These are phyloP conservation scores for Fusarium nematophilum DNA, from an alignment of 2,329 filamentous ascomycete genomes.

Conservation along the genomic window DNA sequence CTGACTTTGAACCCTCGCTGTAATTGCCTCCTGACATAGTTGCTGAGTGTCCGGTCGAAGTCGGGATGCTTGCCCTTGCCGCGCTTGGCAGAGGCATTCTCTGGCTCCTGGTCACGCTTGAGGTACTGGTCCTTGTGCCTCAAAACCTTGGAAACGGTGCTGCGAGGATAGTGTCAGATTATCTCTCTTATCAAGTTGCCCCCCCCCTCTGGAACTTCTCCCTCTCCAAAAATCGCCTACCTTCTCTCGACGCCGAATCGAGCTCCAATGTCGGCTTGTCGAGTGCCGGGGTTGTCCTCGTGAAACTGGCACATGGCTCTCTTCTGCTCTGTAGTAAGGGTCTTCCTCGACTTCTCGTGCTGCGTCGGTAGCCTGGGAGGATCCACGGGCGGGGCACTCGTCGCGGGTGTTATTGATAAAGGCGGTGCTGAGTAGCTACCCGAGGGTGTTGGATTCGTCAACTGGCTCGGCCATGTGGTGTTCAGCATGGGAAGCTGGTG, in stretches of 20 bases:
- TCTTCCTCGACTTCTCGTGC: slow-evolving; percentile 79
- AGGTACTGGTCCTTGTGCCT: slow-evolving; percentile 96
- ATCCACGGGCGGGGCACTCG: slow-evolving; percentile 59
- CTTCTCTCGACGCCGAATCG: slow-evolving; percentile 98
- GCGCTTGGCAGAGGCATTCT: slow-evolving; percentile 76
- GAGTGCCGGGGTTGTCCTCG: slow-evolving; percentile 87
- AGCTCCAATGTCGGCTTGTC: slow-evolving; percentile 96
- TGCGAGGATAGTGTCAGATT: slow-evolving; percentile 54
- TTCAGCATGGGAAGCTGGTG: slow-evolving; percentile 76
- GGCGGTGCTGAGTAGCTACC: slow-evolving; percentile 69
- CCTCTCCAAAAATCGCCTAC: slow-evolving; percentile 62
- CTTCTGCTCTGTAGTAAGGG: slow-evolving; percentile 90
- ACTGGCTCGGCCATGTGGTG: slow-evolving; percentile 83
- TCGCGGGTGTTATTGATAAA: slow-evolving; percentile 67
- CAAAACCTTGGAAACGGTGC: slow-evolving; percentile 98
- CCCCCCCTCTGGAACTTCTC: not conserved
- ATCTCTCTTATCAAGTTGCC: slow-evolving; percentile 45
- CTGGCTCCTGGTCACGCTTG: slow-evolving; percentile 80
- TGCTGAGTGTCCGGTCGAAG: slow-evolving; percentile 89
- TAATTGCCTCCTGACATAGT: slow-evolving; percentile 87
- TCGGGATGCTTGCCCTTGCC: slow-evolving; percentile 87
- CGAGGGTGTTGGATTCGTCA: slow-evolving; percentile 72
- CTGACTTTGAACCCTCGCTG: slow-evolving; percentile 78
- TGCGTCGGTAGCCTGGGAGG: slow-evolving; percentile 47
- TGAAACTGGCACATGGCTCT: slow-evolving; percentile 94